These are phyloP conservation scores for Puccinia hordei DNA, from an alignment of 1,284 basidiomycete genomes.

Conservation along the genomic window DNA sequence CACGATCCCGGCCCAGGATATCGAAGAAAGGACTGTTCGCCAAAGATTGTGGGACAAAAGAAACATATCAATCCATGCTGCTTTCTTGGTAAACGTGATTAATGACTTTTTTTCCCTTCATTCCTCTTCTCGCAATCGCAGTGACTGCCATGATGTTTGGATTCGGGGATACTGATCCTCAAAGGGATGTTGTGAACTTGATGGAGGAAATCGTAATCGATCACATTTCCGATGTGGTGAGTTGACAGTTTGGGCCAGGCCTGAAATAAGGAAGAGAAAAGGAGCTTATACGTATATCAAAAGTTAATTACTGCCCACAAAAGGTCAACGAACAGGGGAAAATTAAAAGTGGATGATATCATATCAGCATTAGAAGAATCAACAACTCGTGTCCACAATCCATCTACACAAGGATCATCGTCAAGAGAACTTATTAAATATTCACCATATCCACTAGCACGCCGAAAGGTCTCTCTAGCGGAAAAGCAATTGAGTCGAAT, in stretches of 20 bases:
- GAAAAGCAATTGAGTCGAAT: constrained; percentile 50
- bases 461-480: constrained; percentile 28
- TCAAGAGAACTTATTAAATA: constrained; percentile 13
- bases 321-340: constrained; percentile 45
- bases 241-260: not conserved
- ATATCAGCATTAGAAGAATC: constrained; percentile 36
- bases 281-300: not conserved
- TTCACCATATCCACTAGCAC: constrained; percentile 33
- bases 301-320: constrained; percentile 45
- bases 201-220: constrained; percentile 51
- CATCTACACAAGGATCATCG: not conserved
- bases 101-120: not conserved
- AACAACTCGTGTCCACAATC: constrained; percentile 38
- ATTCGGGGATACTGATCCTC: constrained; percentile 49
- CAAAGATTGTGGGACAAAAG: constrained; percentile 34
- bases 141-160: constrained; percentile 49
- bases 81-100: not conserved
- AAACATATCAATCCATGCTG: not conserved
- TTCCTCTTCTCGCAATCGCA: not conserved
- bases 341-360: constrained; percentile 49
- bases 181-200: constrained; percentile 36
- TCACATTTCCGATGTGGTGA: constrained; percentile 45
- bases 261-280: not conserved
- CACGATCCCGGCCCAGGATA: constrained; percentile 31
- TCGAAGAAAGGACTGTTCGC: constrained; percentile 39